These are phyloP conservation scores for Microbotryum saponariae DNA, from an alignment of 1,284 basidiomycete genomes.

Conservation along the genomic window DNA sequence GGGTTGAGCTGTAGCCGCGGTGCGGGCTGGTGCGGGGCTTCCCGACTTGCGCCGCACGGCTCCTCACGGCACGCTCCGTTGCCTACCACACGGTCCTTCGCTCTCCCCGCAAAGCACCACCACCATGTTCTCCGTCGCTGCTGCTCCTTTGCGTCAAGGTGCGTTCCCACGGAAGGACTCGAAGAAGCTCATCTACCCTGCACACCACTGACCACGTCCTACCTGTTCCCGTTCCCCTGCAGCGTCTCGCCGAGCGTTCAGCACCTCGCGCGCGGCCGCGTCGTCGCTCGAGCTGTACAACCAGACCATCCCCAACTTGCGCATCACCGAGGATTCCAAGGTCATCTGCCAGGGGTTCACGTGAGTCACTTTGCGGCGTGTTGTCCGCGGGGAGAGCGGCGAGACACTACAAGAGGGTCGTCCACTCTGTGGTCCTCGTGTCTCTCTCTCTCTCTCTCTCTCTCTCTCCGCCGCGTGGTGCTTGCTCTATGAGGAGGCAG, in stretches of 20 bases:
- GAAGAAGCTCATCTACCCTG: neutral
- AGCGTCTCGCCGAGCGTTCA: constrained; percentile 21
- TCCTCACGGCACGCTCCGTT: no score
- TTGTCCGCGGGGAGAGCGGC: neutral
- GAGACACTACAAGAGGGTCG: no score
- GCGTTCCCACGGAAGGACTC: neutral
- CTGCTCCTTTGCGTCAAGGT: constrained; percentile 1
- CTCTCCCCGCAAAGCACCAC: no score
- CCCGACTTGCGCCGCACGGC: no score
- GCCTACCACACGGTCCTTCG: no score
- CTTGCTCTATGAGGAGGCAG: no score
- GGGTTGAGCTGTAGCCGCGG: no score
- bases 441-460: no score
- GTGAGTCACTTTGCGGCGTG: constrained; percentile 3
- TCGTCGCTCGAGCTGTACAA: constrained; percentile 23
- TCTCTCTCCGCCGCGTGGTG: no score
- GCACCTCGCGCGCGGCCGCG: constrained; percentile 6
- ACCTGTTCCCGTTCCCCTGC: neutral
- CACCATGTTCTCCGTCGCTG: neutral
- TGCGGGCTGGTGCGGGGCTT: no score
- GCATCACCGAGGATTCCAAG: constrained; percentile 75
- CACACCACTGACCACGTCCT: neutral
- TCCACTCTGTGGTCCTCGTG: no score
- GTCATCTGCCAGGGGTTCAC: constrained; percentile 84
- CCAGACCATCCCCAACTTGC: constrained; percentile 31